Evolutionary conservation across 73 alveolate genomes (phyloP).

Genomic region (Tetrahymena thermophila): DNA sequence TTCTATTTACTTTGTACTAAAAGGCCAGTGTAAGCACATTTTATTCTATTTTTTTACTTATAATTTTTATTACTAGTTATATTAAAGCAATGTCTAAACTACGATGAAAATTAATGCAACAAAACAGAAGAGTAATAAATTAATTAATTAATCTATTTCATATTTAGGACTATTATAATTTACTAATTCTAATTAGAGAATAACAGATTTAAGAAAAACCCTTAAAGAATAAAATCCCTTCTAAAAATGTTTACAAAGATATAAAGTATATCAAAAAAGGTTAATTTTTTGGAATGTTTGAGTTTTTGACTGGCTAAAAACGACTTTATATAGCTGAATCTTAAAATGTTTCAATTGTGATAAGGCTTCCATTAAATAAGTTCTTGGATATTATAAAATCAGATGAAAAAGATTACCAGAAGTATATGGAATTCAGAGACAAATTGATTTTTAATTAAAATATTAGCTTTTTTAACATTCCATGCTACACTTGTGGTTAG

Average conservation of each 20-base stretch:
- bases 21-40: neutral
- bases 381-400: neutral
- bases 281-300: neutral
- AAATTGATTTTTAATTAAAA: neutral
- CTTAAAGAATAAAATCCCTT: neutral
- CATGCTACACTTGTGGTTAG: neutral
- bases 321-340: neutral
- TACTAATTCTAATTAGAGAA: no score
- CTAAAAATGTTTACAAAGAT: neutral
- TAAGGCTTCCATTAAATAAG: neutral
- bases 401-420: neutral
- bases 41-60: no score
- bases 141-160: no score
- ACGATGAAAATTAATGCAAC: neutral
- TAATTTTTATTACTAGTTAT: neutral
- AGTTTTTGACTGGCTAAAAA: neutral
- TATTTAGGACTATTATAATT: no score
- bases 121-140: neutral
- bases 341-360: neutral
- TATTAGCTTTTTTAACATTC: neutral
- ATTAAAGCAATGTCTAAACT: neutral
- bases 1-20: neutral
- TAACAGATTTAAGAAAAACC: neutral
- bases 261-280: neutral
- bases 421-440: neutral